phyloP scores from a whole-genome alignment of 169 alveolate species.

The Plasmodium fragile region DNA sequence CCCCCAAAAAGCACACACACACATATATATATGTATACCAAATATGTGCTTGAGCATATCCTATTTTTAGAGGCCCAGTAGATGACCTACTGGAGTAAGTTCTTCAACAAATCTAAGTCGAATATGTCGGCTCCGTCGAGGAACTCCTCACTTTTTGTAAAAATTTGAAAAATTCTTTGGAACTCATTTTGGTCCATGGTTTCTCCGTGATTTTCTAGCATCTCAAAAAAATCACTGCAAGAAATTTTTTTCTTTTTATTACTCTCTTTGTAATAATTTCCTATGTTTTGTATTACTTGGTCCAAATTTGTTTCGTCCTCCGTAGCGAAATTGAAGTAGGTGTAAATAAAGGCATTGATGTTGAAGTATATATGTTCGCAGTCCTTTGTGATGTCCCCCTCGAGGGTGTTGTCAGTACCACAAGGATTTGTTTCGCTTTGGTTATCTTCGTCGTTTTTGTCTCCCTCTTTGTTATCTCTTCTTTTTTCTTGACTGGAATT shows the following conservation, averaged over 20 bases:
- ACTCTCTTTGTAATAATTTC: slow-evolving; percentile 35
- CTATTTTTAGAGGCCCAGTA: background rate
- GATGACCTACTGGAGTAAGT: slow-evolving; percentile 6
- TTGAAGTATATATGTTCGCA: slow-evolving; percentile 71
- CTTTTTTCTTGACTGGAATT: background rate
- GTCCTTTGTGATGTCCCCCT: slow-evolving; percentile 27
- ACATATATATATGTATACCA: background rate
- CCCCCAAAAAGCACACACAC: background rate
- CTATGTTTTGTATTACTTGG: slow-evolving; percentile 23
- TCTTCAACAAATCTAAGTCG: slow-evolving; percentile 13
- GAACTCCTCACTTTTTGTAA: slow-evolving; percentile 50
- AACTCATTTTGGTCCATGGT: slow-evolving; percentile 63
- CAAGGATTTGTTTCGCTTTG: slow-evolving; percentile 1
- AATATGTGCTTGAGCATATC: background rate
- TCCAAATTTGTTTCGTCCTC: slow-evolving; percentile 41
- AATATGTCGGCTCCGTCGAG: slow-evolving; percentile 22
- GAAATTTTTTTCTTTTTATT: slow-evolving; percentile 16
- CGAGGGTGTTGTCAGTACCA: slow-evolving; percentile 2
- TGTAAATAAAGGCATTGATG: slow-evolving; percentile 71
- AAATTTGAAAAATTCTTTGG: slow-evolving; percentile 66
- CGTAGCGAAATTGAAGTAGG: slow-evolving; percentile 52
- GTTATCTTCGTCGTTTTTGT: background rate
- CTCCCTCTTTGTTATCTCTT: background rate
- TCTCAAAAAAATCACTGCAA: slow-evolving; percentile 34
- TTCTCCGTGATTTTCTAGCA: slow-evolving; percentile 66